Evolutionary conservation across 2,329 filamentous ascomycete species (phyloP).

Genomic region (Fusarium pilosicola): DNA sequence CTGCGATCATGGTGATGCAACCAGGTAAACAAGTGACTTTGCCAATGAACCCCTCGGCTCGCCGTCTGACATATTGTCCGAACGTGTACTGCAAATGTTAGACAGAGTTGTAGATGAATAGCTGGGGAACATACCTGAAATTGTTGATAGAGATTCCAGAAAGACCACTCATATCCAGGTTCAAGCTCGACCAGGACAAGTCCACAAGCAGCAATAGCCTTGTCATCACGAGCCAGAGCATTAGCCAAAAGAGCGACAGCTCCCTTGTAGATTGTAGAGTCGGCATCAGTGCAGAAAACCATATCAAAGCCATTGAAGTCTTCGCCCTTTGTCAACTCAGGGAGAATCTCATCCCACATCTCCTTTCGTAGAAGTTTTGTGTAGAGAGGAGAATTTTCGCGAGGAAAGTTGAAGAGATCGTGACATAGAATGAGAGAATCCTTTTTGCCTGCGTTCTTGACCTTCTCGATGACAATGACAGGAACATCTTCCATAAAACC

Average conservation of each 20-base stretch:
- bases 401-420: constrained; percentile 36
- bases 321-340: constrained; percentile 17
- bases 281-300: constrained; percentile 36
- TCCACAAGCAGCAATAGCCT: constrained; percentile 36
- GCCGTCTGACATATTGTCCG: constrained; percentile 33
- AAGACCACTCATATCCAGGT: constrained; percentile 36
- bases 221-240: constrained; percentile 26
- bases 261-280: constrained; percentile 39
- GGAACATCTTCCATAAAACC: constrained; percentile 39
- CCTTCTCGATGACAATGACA: constrained; percentile 36
- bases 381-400: constrained; percentile 29
- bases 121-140: constrained; percentile 21
- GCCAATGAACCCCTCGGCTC: constrained; percentile 29
- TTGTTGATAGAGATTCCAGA: constrained; percentile 40
- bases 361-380: constrained; percentile 33
- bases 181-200: constrained; percentile 36
- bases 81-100: constrained; percentile 27
- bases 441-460: constrained; percentile 39
- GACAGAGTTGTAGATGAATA: background rate
- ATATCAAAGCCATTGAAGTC: constrained; percentile 35
- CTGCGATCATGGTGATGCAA: constrained; percentile 39
- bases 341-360: constrained; percentile 32
- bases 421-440: constrained; percentile 35
- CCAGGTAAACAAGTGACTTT: constrained; percentile 38
- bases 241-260: constrained; percentile 25